These are phyloP conservation scores for Aspergillus novoparasiticus DNA, from an alignment of 2,329 filamentous ascomycete genomes.

Conservation along the genomic window DNA sequence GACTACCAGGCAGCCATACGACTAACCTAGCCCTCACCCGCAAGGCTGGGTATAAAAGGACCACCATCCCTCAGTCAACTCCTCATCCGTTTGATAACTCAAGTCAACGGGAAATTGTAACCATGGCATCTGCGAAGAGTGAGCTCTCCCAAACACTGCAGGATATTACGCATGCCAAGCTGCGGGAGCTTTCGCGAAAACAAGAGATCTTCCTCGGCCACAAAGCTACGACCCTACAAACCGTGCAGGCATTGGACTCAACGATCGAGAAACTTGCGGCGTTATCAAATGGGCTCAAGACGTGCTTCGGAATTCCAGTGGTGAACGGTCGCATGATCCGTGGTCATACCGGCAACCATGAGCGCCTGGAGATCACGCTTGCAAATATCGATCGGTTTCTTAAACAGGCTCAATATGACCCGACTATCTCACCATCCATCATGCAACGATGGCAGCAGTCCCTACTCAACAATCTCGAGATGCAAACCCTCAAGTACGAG, in stretches of 20 bases:
- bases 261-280: conserved; percentile 1
- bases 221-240: conserved; percentile 9
- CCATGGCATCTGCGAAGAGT: not conserved
- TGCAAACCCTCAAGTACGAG: conserved; percentile 18
- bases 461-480: conserved; percentile 9
- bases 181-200: conserved; percentile 18
- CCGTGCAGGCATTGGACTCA: not conserved
- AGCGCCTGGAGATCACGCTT: conserved; percentile 5
- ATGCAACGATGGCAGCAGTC: conserved; percentile 13
- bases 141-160: conserved; percentile 14
- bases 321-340: conserved; percentile 5
- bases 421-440: conserved; percentile 11
- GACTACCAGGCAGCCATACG: too few species aligned
- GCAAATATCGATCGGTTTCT: conserved; percentile 17
- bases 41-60: too few species aligned
- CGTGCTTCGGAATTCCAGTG: conserved; percentile 12
- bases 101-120: not conserved
- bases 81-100: too few species aligned
- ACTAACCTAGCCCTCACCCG: too few species aligned
- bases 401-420: conserved; percentile 16
- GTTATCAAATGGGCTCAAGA: conserved; percentile 12
- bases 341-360: not conserved
- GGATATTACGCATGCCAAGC: conserved; percentile 18
- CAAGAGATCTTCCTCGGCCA: conserved; percentile 10
- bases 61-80: too few species aligned